Evolutionary conservation across 2,329 filamentous ascomycete genomes (phyloP).

Genomic region (Coccinonectria pachysandricola): DNA sequence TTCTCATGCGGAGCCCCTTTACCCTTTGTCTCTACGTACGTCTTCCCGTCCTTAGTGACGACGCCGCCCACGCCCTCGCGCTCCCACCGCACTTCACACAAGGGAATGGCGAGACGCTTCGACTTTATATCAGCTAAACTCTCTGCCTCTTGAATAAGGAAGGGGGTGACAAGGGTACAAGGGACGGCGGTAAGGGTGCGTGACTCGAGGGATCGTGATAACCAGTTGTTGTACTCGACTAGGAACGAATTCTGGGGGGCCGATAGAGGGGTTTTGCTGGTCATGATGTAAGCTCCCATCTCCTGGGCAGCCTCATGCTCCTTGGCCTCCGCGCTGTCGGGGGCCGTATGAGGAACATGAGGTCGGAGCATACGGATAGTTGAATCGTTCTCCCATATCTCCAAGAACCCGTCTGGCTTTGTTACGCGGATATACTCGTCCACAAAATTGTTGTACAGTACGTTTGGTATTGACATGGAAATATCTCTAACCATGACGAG

Average conservation of each 20-base stretch:
- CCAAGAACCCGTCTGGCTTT: slow-evolving; percentile 66
- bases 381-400: slow-evolving; percentile 86
- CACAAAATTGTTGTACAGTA: slow-evolving; percentile 43
- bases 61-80: slow-evolving; percentile 58
- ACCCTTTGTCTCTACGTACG: slow-evolving; percentile 46
- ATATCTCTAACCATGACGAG: slow-evolving; percentile 83
- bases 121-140: slow-evolving; percentile 57
- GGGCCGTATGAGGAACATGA: slow-evolving; percentile 49
- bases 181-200: slow-evolving; percentile 64
- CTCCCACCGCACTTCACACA: slow-evolving; percentile 82
- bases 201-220: slow-evolving; percentile 62
- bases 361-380: slow-evolving; percentile 73
- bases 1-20: slow-evolving; percentile 30
- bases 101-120: slow-evolving; percentile 73
- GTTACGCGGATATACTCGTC: slow-evolving; percentile 72
- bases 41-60: slow-evolving; percentile 49
- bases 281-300: slow-evolving; percentile 74
- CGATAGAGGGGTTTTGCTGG: slow-evolving; percentile 71
- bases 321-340: slow-evolving; percentile 30
- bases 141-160: slow-evolving; percentile 72
- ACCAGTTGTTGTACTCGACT: slow-evolving; percentile 75
- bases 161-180: slow-evolving; percentile 66
- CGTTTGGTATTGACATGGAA: slow-evolving; percentile 52
- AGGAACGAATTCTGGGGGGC: slow-evolving; percentile 73
- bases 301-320: slow-evolving; percentile 55